Conservation (phyloP, 352 stramenopile species). For the Globisporangium polare region DNA sequence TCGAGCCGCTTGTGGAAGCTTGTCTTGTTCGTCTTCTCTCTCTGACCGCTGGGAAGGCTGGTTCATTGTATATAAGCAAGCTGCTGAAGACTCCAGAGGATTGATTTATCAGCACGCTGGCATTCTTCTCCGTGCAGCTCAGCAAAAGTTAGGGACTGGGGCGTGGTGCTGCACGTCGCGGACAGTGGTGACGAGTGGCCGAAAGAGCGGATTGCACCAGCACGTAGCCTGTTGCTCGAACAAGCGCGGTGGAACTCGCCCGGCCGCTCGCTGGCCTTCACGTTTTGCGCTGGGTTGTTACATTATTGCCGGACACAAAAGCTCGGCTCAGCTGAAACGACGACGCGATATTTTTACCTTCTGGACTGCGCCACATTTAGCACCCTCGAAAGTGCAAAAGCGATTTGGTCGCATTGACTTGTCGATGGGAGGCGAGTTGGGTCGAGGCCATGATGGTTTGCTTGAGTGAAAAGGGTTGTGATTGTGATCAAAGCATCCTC, state of each 20-base stretch:
- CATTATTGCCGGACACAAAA: neutral
- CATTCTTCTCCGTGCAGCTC: constrained; percentile 8
- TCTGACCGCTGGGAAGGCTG: constrained; percentile 1
- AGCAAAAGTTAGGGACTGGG: neutral
- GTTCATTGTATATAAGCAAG: constrained; percentile 8
- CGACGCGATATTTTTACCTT: constrained; percentile 5
- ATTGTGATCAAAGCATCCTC: too few species aligned
- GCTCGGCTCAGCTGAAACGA: constrained; percentile 13
- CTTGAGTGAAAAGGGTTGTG: too few species aligned
- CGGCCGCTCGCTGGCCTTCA: neutral
- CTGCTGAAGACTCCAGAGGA: neutral
- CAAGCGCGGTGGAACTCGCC: neutral
- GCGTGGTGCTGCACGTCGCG: neutral
- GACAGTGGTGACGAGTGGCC: neutral
- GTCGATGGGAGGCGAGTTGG: too few species aligned
- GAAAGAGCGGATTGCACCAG: neutral
- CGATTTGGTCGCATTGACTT: too few species aligned
- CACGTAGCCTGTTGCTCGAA: neutral
- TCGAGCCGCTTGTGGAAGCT: neutral
- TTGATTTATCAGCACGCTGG: neutral
- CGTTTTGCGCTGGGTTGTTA: neutral
- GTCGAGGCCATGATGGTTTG: too few species aligned
- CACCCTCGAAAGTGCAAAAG: too few species aligned
- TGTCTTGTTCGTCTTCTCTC: constrained; percentile 11
- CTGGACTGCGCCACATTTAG: neutral